Evolutionary conservation across 2,329 filamentous ascomycete species (phyloP).

Genomic region (Chaetoscypha palmicola): DNA sequence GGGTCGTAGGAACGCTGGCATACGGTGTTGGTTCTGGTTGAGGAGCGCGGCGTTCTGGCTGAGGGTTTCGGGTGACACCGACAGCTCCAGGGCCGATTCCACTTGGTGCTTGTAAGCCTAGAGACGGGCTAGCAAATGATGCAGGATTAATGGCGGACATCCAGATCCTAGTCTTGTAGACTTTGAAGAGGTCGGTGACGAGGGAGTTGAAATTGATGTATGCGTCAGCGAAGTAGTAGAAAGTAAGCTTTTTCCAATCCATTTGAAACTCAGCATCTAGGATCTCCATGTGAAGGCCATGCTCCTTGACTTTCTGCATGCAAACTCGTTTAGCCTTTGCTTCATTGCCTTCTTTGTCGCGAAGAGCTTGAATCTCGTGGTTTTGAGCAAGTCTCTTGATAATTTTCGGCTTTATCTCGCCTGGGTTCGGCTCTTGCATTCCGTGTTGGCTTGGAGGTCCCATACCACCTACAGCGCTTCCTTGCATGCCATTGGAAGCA

Average conservation of each 20-base stretch:
- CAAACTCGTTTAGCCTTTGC: constrained; percentile 95
- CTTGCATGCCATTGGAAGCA: constrained; percentile 55
- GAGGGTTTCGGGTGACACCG: constrained; percentile 41
- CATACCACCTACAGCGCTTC: constrained; percentile 71
- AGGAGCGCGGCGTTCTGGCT: constrained; percentile 35
- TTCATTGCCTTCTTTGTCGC: constrained; percentile 95
- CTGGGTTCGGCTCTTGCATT: constrained; percentile 60
- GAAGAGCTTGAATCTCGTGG: constrained; percentile 81
- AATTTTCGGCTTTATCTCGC: constrained; percentile 87
- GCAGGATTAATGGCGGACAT: constrained; percentile 99
- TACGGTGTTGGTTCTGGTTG: constrained; percentile 30
- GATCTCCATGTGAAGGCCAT: constrained; percentile 96
- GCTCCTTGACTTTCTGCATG: constrained; percentile 93
- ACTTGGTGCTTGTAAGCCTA: constrained; percentile 64
- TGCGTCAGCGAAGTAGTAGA: constrained; percentile 96
- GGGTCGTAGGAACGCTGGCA: constrained; percentile 18
- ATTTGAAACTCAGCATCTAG: constrained; percentile 98
- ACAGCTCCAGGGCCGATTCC: constrained; percentile 60
- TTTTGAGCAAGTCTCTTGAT: constrained; percentile 91
- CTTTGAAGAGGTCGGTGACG: constrained; percentile 96
- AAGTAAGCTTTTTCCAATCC: constrained; percentile 98
- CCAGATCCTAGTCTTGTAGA: constrained; percentile 99
- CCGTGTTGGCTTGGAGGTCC: constrained; percentile 67
- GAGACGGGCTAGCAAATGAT: constrained; percentile 75
- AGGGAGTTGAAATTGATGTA: constrained; percentile 99